These are phyloP conservation scores for Penicillium sp. DNA, from an alignment of 2,329 filamentous ascomycete species.

Conservation along the genomic window DNA sequence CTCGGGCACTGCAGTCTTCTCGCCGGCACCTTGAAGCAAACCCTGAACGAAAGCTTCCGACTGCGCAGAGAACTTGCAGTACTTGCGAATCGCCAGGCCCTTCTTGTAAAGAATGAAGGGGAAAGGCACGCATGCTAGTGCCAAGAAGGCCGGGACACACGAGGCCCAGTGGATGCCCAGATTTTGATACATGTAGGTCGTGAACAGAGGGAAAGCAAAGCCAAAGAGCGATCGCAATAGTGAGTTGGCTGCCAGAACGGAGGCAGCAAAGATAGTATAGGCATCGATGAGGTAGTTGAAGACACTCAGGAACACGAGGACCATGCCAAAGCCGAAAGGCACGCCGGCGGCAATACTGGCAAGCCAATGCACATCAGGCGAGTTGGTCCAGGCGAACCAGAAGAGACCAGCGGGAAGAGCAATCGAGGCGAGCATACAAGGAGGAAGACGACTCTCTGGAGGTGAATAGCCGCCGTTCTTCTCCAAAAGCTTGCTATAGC, in stretches of 20 bases:
- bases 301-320: constrained; percentile 44
- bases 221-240: constrained; percentile 51
- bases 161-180: constrained; percentile 54
- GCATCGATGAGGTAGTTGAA: constrained; percentile 49
- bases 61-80: constrained; percentile 46
- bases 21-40: constrained; percentile 6
- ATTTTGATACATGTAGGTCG: constrained; percentile 46
- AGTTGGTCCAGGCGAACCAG: constrained; percentile 64
- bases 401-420: constrained; percentile 60
- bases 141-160: constrained; percentile 50
- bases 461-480: constrained; percentile 59
- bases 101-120: constrained; percentile 50
- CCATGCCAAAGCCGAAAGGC: constrained; percentile 47
- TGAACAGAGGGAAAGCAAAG: constrained; percentile 53
- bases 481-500: constrained; percentile 45
- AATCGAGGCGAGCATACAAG: constrained; percentile 52
- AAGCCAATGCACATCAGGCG: constrained; percentile 45
- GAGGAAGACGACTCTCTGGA: constrained; percentile 60
- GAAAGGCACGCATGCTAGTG: constrained; percentile 47
- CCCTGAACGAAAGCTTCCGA: constrained; percentile 31
- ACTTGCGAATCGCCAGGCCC: constrained; percentile 41
- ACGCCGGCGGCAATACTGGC: constrained; percentile 39
- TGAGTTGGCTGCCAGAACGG: constrained; percentile 48
- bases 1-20: background rate
- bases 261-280: constrained; percentile 48